phyloP scores from a whole-genome alignment of 257 asterid species.

The Fraxinus americana region DNA sequence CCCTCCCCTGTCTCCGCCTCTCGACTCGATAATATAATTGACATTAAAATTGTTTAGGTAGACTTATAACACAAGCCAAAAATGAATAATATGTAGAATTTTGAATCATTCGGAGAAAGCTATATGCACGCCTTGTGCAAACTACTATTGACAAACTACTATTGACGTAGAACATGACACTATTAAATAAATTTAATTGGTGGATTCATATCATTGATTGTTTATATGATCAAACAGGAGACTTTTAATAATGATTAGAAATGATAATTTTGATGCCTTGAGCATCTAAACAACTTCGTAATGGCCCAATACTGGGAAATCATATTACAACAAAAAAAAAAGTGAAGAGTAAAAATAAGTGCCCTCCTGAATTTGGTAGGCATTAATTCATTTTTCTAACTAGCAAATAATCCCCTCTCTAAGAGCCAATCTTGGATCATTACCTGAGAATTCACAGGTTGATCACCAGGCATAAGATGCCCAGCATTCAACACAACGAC shows the following conservation, averaged over 20 bases:
- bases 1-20: too few relatives aligned
- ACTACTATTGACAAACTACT: background rate
- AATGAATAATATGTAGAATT: background rate
- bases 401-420: slow-evolving; percentile 59
- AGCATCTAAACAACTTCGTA: slow-evolving; percentile 1
- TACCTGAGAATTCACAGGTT: slow-evolving; percentile 61
- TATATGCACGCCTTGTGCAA: background rate
- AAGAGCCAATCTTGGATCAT: slow-evolving; percentile 91
- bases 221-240: background rate
- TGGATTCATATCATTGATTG: too few relatives aligned
- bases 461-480: slow-evolving; percentile 87
- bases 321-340: background rate
- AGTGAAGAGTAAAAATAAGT: background rate
- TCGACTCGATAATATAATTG: background rate
- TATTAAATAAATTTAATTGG: too few relatives aligned
- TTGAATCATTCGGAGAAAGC: background rate
- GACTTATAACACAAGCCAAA: background rate
- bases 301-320: background rate
- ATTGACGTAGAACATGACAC: background rate
- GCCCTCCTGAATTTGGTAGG: background rate
- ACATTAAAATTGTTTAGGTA: background rate
- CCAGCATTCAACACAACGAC: slow-evolving; percentile 79
- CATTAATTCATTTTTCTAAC: slow-evolving; percentile 16
- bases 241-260: background rate
- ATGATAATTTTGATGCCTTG: slow-evolving; percentile 6